Evolutionary conservation across 129 eudicot genomes (phyloP), one percentile per base, ranked within the genome.

Genomic region (Artemisia argyi): DNA sequence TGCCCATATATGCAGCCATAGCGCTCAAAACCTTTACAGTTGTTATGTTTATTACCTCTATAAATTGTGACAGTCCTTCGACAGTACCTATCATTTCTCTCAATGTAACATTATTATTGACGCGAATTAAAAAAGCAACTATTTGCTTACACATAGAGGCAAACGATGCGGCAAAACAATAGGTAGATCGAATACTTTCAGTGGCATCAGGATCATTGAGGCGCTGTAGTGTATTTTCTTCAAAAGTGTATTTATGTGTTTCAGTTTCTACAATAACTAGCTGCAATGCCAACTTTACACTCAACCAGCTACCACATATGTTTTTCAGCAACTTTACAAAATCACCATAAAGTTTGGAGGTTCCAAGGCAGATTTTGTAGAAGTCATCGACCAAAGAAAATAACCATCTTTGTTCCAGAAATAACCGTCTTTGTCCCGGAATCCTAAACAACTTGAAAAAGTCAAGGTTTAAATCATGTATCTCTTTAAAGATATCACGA

Each of bases 1-100:
- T 66, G 32, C 13, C 72, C 39, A 66, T 49, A 28, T 52, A 66
- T 2, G 58, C n/a, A 52, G 44, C 59, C 72, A 66, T 15, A 44
- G 50, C 15, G n/a, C 57, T 11, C 28, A 19, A 48, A 28, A 66
- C 55, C 30, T 19, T 12, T 22, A 12, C 11, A 66, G 49, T 3
- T 26, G 42, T 47, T 50, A 1, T 24, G 58, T 19, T 66, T 24
- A 4, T 14, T 49, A 20, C 32, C 26, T 48, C 3, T 7, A 7
- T 42, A 17, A 66, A 7, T 22, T 0, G 20, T 54, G 49, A 22
- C 20, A 48, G 10, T 24, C 9, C 49, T 30, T 28, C 0, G 32
- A n/a, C n/a, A n/a, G 1, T 3, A 18, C 2, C 32, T 61, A 2
- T 1, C 7, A 3, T n/a, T 44, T 4, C 1, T 61, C n/a, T n/a